These are phyloP conservation scores for Penicillium sp. DNA, from an alignment of 2,329 filamentous ascomycete species.

Conservation along the genomic window DNA sequence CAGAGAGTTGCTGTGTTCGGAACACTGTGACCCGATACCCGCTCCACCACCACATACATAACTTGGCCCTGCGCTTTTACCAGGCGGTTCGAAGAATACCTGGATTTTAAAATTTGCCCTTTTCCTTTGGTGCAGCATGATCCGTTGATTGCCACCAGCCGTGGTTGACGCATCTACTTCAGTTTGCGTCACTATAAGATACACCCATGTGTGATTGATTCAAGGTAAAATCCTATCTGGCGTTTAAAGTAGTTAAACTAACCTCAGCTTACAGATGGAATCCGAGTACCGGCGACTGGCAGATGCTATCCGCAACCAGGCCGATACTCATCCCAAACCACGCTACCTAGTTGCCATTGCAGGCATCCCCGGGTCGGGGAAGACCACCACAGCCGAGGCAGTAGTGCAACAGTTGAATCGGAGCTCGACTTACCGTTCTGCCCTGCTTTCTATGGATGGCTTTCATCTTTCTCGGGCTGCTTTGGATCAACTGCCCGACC, in stretches of 20 bases:
- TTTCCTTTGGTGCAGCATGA: background rate
- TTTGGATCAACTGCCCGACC: slow-evolving; percentile 28
- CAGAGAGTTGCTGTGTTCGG: slow-evolving; percentile 16
- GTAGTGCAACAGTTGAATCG: slow-evolving; percentile 24
- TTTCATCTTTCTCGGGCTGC: slow-evolving; percentile 29
- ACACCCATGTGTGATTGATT: background rate
- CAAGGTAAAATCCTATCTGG: background rate
- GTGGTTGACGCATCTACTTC: slow-evolving; percentile 1
- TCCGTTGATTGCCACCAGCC: slow-evolving; percentile 1
- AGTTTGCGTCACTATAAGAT: background rate
- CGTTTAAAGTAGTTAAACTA: background rate
- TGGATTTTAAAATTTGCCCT: background rate
- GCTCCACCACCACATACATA: slow-evolving; percentile 14
- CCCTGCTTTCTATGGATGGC: slow-evolving; percentile 32
- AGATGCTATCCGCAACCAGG: slow-evolving; percentile 13
- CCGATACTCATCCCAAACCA: slow-evolving; percentile 10
- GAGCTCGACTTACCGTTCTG: slow-evolving; percentile 5
- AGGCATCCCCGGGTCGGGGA: slow-evolving; percentile 29
- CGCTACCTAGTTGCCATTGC: slow-evolving; percentile 25
- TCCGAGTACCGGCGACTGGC: slow-evolving; percentile 17
- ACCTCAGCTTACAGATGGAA: slow-evolving; percentile 16
- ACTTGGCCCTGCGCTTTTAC: background rate
- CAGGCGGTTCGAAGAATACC: background rate
- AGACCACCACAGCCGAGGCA: slow-evolving; percentile 27
- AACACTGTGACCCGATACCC: slow-evolving; percentile 23